These are phyloP conservation scores for Pseudogymnoascus pannorum DNA, from an alignment of 2,329 filamentous ascomycete genomes.

Conservation along the genomic window DNA sequence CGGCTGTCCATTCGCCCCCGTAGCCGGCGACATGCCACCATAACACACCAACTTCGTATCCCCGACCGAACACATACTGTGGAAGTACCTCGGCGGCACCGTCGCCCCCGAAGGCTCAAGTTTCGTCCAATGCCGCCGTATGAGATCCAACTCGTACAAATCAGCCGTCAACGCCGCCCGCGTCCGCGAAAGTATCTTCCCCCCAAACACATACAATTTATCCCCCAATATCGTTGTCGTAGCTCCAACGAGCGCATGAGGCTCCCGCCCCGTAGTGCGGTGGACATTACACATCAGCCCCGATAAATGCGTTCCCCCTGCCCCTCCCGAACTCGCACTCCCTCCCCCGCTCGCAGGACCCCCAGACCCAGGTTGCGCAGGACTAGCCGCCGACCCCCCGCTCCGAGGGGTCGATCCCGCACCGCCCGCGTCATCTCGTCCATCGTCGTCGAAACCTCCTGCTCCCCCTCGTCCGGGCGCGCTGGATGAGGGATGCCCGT, in stretches of 20 bases:
- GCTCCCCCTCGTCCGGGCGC: not conserved
- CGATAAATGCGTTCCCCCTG: slow-evolving; percentile 44
- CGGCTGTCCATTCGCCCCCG: slow-evolving; percentile 30
- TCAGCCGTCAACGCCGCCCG: slow-evolving; percentile 79
- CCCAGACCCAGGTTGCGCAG: not conserved
- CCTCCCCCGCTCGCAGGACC: not conserved
- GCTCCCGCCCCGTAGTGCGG: slow-evolving; percentile 83
- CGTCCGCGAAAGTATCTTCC: slow-evolving; percentile 75
- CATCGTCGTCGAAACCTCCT: not conserved
- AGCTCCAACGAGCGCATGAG: slow-evolving; percentile 84
- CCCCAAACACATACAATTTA: slow-evolving; percentile 94
- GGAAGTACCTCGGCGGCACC: slow-evolving; percentile 89
- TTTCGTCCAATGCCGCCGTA: slow-evolving; percentile 88
- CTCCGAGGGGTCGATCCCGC: not conserved
- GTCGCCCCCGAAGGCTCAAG: slow-evolving; percentile 77
- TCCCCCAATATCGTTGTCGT: slow-evolving; percentile 93
- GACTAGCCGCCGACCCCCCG: not conserved
- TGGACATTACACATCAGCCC: slow-evolving; percentile 66
- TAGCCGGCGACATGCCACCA: slow-evolving; percentile 87
- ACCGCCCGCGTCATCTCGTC: not conserved
- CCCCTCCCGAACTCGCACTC: not conserved
- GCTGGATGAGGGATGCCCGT: not conserved
- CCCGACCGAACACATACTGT: slow-evolving; percentile 87
- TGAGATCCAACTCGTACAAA: slow-evolving; percentile 87
- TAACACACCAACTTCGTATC: slow-evolving; percentile 97